Base-by-base conservation (phyloP, 257 asterid species). In the Ilex asprella region DNA sequence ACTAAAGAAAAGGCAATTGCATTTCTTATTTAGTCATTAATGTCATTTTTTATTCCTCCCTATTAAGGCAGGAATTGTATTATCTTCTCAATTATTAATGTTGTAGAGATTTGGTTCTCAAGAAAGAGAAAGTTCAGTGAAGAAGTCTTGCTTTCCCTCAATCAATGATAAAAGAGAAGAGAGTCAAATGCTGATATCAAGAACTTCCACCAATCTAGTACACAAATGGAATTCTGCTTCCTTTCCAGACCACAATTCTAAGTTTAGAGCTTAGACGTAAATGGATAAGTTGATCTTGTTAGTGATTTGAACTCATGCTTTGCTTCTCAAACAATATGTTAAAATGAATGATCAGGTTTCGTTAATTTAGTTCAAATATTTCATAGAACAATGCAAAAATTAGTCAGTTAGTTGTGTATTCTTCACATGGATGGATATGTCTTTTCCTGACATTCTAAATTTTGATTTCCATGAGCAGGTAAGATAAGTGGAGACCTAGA, bases 101-200 rank as follows among this genome's bases (percentile, higher is more conserved):
- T 56, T 60, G 56, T 59, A 93, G 96, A 85, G 86, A 70, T 55
- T 78, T 32, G 84, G 70, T 75, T 85, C 96, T 56, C 96, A 93
- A 81, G 97, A 93, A 60, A 92, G 91, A 76, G 95, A 92, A 71
- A 77, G 54, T 75, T 85, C 96, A 57, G 76, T 61, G 87, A 82
- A 91, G 79, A 69, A 57, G 46, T 74, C 84, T 63, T 71, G 62
- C 74, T 74, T 84, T 70, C 87, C 94, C 75, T 82, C 82, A 60
- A 57, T 63, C 50, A 79, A 68, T 67, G 73, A 73, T 69, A n/a
- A 85, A 68, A 75, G 88, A 70, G 96, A 89, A 60, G 96, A 89
- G 67, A 82, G 81, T 72, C 94, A 79, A 71, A 68, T 79, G 69
- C 70, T 75, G 73, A 63, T 67, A 41, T 58, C 96, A 69, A 87